Percentiles rank a stretch among this genome's conserved stretches.
Conservation (phyloP, 345 rosid genomes). For the Excoecaria agallocha region DNA sequence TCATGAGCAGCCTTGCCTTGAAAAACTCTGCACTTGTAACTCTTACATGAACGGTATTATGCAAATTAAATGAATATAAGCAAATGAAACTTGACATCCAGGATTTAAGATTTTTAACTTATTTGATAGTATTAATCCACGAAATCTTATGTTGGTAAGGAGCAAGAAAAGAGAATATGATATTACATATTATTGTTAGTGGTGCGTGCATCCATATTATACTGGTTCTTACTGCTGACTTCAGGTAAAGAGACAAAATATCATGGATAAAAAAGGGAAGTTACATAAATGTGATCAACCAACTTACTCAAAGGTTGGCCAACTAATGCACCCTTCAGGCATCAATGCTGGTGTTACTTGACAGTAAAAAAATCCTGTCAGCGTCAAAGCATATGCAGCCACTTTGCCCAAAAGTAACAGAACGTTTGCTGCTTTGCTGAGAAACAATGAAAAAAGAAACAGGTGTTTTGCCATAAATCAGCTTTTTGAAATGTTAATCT, state of each 20-base stretch:
- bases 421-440: constrained; percentile 76
- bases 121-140: not conserved
- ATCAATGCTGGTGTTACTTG: constrained; percentile 65
- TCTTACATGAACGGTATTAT: not conserved
- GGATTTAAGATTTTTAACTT: not conserved
- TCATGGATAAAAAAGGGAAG: not conserved
- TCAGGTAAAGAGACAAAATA: not conserved
- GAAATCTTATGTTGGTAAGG: not conserved
- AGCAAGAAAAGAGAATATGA: not conserved
- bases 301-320: constrained; percentile 66
- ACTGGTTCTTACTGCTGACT: not conserved
- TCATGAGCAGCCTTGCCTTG: not conserved
- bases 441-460: constrained; percentile 22
- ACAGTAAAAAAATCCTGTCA: constrained; percentile 88
- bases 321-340: constrained; percentile 44
- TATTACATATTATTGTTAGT: not conserved
- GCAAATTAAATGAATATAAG: not conserved
- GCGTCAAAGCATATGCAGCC: constrained; percentile 65
- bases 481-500: not conserved
- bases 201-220: not conserved
- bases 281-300: constrained; percentile 5
- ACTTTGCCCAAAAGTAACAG: constrained; percentile 78
- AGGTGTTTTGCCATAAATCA: constrained; percentile 5
- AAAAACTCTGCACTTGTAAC: not conserved
- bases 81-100: too few species aligned